Evolutionary conservation across 2,329 filamentous ascomycete genomes (phyloP), one percentile per base, ranked within the genome.

Genomic region (Aspergillus clavatus): DNA sequence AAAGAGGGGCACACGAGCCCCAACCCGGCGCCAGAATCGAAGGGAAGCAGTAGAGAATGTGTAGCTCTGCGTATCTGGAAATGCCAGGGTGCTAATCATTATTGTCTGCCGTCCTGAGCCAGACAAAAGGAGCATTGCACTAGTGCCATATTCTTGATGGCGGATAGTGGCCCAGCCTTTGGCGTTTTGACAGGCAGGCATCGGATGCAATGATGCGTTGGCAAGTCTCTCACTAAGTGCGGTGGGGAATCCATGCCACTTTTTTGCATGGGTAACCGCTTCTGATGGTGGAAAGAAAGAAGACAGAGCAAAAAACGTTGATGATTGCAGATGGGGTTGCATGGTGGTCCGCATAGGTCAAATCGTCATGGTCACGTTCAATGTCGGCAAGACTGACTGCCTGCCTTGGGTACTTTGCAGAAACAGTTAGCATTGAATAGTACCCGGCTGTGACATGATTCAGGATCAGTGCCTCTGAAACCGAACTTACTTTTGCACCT

Each of bases 171-270:
- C 36, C 45, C 44, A 47, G 47, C 50, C 47, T 24, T n/a, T 40
- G 43, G 42, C 31, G 47, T 45, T 48, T 51, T 60, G 61, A 65
- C 57, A 61, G 57, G 55, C 62, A 67, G 63, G 62, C 60, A 62
- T 64, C 73, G 76, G 76, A 86, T 83, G 83, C 82, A 85, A 69
- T 81, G 82, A 85, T 86, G 83, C 82, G 83, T 80, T 86, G 83
- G 81, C 83, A 86, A 69, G 39, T 45, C 27, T 53, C 47, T 50
- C 42, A 49, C 46, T 53, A 47, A 41, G 46, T 48, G 53, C 65
- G 51, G 66, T 66, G 67, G 70, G 74, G 67, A 70, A 70, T 62
- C 68, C 71, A 74, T 74, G 72, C 68, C 65, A 63, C 69, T 55
- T 57, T n/a, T 60, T 56, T 60, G 63, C 61, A 56, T 52, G 47